Base-by-base conservation (phyloP, 2,329 filamentous ascomycete species). In the Didymella pinodella region DNA sequence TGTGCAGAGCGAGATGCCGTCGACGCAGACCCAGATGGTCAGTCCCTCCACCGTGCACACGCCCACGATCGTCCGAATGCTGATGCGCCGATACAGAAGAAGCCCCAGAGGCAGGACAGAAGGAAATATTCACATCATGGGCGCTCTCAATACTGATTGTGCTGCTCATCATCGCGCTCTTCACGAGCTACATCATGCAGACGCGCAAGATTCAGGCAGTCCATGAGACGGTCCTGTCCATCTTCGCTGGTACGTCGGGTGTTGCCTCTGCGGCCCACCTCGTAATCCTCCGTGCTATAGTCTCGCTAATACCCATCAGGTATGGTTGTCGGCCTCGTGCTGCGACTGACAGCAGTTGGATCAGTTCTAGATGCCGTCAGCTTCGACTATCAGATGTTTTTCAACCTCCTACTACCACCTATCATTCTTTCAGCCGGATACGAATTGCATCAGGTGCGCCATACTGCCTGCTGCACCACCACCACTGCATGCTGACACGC, bases 341-440 rank as follows among this genome's bases (percentile, higher is more conserved):
- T 99, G 58, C 87, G 95, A 72, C 82, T 97, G 63, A 91, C 88
- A 43, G 89, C 90, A 51, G 89, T 90, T 65, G 89, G 92, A 63
- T 92, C 90, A 63, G 93, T 99, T 70, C 90, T 93, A 77, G 91
- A 91, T 75, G 88, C 92, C 65, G 93, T 99, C 73, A 96, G 90
- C 78, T 99, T 99, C 83, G 91, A 98, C 81, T 97, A 97, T 77
- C 93, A 98, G 75, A 97, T 98, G 83, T 99, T 99, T 84, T 99
- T 99, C 84, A 99, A 99, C 78, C 86, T 99, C 45, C 87, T 99
- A 12, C 90, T 99, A n/a, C 95, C 95, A 36, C 95, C 95, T 56
- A 99, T 99, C 75, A 99, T 99, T 75, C 85, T 99, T 28, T 94
- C 93, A 16, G 97, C 94, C 16, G 95, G 95, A 54, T 99, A 98